These are phyloP conservation scores for Scedosporium minutisporum DNA, from an alignment of 2,329 filamentous ascomycete species.

Conservation along the genomic window DNA sequence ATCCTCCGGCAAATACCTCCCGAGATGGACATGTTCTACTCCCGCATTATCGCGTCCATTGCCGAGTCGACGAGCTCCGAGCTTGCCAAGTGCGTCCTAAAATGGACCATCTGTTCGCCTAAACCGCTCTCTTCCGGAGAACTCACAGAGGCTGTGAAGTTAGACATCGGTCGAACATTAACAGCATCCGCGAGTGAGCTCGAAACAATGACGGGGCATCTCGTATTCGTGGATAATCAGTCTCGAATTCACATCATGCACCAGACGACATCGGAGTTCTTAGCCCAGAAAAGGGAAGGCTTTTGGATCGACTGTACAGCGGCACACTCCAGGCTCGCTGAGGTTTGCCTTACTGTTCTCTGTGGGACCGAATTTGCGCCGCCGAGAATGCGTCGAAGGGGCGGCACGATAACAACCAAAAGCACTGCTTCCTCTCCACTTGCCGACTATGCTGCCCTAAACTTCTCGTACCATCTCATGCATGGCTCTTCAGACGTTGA, in stretches of 20 bases:
- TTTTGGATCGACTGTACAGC: background rate
- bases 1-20: constrained; percentile 13
- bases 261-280: background rate
- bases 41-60: constrained; percentile 12
- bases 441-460: constrained; percentile 1
- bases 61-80: constrained; percentile 9
- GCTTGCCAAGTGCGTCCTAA: constrained; percentile 8
- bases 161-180: constrained; percentile 5
- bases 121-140: background rate
- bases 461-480: constrained; percentile 2
- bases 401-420: background rate
- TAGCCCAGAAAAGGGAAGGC: background rate
- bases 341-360: background rate
- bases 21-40: constrained; percentile 16
- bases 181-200: background rate
- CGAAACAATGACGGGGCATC: background rate
- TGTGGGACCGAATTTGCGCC: background rate
- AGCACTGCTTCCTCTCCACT: background rate
- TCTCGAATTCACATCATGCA: background rate
- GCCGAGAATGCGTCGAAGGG: background rate
- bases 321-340: background rate
- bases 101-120: constrained; percentile 8
- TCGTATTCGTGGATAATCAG: background rate
- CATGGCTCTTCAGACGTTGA: background rate
- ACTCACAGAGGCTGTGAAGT: constrained; percentile 2